phyloP scores from a whole-genome alignment of 2,329 filamentous ascomycete species.

The Tolypocladium sp. region DNA sequence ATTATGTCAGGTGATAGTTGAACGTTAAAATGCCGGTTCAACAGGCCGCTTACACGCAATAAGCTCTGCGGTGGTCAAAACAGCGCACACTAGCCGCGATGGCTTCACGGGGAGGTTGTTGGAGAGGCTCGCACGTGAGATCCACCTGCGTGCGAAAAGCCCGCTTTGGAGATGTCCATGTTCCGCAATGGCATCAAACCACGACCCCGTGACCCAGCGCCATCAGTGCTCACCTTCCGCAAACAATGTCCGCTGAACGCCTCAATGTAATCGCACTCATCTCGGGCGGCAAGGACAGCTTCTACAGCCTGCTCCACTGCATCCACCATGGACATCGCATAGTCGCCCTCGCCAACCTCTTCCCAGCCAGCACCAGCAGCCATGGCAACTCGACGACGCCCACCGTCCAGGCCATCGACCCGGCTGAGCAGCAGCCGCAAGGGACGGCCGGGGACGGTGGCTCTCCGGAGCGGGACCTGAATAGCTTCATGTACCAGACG shows the following conservation, averaged over 20 bases:
- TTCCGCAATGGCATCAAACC: neutral
- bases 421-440: conserved; percentile 3
- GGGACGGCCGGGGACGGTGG: neutral
- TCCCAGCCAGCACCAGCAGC: conserved; percentile 31
- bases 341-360: conserved; percentile 81
- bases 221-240: neutral
- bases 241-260: conserved; percentile 31
- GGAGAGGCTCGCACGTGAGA: conserved; percentile 5
- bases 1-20: neutral
- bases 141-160: neutral
- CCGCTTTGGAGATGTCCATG: neutral
- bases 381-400: neutral
- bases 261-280: conserved; percentile 83
- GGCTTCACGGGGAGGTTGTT: neutral
- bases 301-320: conserved; percentile 89
- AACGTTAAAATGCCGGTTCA: neutral
- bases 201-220: neutral
- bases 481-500: conserved; percentile 99
- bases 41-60: neutral
- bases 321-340: conserved; percentile 75
- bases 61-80: neutral
- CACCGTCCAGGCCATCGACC: conserved; percentile 8
- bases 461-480: conserved; percentile 47
- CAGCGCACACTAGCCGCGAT: neutral
- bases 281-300: conserved; percentile 94